Evolutionary conservation across 345 rosid species (phyloP), one percentile per base, ranked within the genome.

Genomic region (Populus pruinosa): DNA sequence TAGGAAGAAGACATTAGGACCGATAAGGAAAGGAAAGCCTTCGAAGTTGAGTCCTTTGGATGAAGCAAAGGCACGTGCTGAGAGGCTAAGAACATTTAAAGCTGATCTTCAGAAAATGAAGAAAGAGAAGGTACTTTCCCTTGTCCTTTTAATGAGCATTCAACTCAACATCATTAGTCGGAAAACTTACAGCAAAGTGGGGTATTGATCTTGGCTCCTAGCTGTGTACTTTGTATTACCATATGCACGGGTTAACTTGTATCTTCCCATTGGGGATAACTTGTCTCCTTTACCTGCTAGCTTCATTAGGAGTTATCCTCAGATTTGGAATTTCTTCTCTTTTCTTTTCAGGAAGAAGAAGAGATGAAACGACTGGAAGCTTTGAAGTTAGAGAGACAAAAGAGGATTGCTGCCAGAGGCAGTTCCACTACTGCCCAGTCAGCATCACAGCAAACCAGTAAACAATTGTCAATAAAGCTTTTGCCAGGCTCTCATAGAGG

Each of bases 31-130:
- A 87, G 95, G 91, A 68, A 92, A 91, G 80, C 88, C 94, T 68
- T 86, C 98, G 67, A 94, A 94, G 80, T 77, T 86, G 83, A 91
- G 94, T 77, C 95, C 97, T 80, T 80, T 89, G 85, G 98, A 96
- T 73, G 99, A 94, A 89, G 98, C 98, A 70, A 88, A 75, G 83
- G 95, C 90, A 23, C 98, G 99, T 33, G 99, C 99, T 75, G 98
- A 96, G 80, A 90, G 81, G 82, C 90, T 96, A 68, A 92, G 99
- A 82, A 85, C 80, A 65, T 96, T 83, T 77, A 96, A 96, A 88
- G 97, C 97, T 82, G 99, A 96, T 81, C 92, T 96, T 73, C 93
- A 88, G 93, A 94, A 94, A 85, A 76, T 96, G 84, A 96, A 92
- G 88, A 96, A 92, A 86, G 97, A 94, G 82, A 92, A 90, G 94